These are phyloP conservation scores for Ceratobasidium sp. DNA, from an alignment of 1,284 basidiomycete genomes.

Conservation along the genomic window DNA sequence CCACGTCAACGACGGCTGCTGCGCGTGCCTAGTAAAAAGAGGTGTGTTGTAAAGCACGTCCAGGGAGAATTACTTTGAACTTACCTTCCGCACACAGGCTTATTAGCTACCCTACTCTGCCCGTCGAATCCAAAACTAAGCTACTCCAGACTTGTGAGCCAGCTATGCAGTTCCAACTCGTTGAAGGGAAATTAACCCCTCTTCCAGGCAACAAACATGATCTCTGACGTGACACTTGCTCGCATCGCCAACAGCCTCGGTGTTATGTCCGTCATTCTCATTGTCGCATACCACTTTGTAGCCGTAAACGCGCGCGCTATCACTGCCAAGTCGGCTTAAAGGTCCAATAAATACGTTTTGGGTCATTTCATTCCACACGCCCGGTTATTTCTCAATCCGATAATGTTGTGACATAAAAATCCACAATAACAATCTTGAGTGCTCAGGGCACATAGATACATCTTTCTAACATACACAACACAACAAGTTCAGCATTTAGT, in stretches of 20 bases:
- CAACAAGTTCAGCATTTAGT: constrained; percentile 6
- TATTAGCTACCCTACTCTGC: not conserved
- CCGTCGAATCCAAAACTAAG: not conserved
- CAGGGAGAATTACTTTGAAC: not conserved
- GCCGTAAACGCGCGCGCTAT: constrained; percentile 69
- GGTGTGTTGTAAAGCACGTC: not conserved
- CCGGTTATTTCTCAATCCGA: not conserved
- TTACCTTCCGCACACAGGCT: no score
- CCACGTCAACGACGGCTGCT: constrained; percentile 26
- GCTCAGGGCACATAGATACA: constrained; percentile 2
- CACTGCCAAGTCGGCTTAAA: constrained; percentile 44
- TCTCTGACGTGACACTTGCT: constrained; percentile 78
- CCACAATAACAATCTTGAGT: not conserved
- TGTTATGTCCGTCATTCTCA: constrained; percentile 77
- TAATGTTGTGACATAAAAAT: not conserved
- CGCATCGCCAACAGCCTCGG: constrained; percentile 83
- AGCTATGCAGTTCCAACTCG: not conserved
- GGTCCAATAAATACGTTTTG: constrained; percentile 49
- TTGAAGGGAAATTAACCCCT: not conserved
- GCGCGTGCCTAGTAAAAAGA: not conserved
- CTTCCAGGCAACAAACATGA: constrained; percentile 53
- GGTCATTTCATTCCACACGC: not conserved
- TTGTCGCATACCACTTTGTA: constrained; percentile 85
- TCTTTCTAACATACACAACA: constrained; percentile 10
- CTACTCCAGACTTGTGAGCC: constrained; percentile 7